Conservation (phyloP, 352 stramenopile genomes). For the Pilasporangium apinafurcum region DNA sequence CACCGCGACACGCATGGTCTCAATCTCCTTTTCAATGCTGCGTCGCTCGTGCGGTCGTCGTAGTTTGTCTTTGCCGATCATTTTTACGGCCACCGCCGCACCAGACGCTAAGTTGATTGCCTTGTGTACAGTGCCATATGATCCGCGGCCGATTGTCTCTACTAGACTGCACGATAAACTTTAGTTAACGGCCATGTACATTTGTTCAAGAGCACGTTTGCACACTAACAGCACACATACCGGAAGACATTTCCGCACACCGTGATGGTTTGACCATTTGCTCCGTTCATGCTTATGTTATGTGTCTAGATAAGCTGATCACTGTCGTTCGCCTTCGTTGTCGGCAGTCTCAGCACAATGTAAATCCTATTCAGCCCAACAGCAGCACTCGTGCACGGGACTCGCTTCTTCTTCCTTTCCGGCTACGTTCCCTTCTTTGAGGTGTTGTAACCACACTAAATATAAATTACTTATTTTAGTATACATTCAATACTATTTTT, state of each 20-base stretch:
- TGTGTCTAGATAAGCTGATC: too few species aligned
- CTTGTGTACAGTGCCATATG: slow-evolving; percentile 84
- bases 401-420: too few species aligned
- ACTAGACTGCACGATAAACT: slow-evolving; percentile 37
- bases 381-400: too few species aligned
- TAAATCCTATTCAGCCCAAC: too few species aligned
- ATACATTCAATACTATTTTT: too few species aligned
- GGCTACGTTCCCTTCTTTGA: too few species aligned
- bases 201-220: not conserved
- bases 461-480: too few species aligned
- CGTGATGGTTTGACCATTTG: slow-evolving; percentile 67
- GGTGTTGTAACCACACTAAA: too few species aligned
- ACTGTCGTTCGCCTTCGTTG: not conserved
- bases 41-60: slow-evolving; percentile 62
- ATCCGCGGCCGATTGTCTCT: slow-evolving; percentile 70
- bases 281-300: slow-evolving; percentile 32
- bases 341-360: too few species aligned
- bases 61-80: slow-evolving; percentile 76
- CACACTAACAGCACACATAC: slow-evolving; percentile 17
- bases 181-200: not conserved
- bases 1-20: slow-evolving; percentile 80
- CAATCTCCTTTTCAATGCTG: slow-evolving; percentile 84
- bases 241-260: slow-evolving; percentile 79
- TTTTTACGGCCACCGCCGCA: slow-evolving; percentile 71
- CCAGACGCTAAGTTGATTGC: slow-evolving; percentile 75